phyloP scores from a whole-genome alignment of 139 green algal species.

The Monoraphidium neglectum region DNA sequence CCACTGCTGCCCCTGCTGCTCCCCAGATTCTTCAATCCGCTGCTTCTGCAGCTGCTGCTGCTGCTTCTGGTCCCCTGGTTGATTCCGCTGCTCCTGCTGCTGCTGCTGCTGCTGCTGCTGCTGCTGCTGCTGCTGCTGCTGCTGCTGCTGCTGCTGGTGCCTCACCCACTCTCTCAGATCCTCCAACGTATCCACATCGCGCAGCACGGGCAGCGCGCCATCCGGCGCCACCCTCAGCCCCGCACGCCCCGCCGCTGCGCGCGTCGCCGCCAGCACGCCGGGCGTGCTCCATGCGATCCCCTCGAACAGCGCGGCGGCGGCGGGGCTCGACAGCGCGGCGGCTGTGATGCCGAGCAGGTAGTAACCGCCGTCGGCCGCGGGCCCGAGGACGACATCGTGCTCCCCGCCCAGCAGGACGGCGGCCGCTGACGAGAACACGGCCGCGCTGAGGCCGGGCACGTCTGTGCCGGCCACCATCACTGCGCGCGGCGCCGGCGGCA shows the following conservation, averaged over 20 bases:
- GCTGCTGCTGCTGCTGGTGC: not conserved
- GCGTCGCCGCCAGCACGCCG: constrained; percentile 37
- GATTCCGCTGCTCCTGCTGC: not conserved
- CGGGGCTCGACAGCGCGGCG: constrained; percentile 10
- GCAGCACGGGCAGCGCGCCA: constrained; percentile 38
- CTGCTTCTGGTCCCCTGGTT: not conserved
- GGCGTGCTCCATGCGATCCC: constrained; percentile 59
- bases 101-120: not conserved
- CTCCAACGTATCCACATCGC: constrained; percentile 55
- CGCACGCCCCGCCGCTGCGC: constrained; percentile 16
- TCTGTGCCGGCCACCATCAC: constrained; percentile 53
- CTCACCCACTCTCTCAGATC: constrained; percentile 46
- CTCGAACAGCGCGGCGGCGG: constrained; percentile 34
- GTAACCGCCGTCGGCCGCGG: constrained; percentile 69
- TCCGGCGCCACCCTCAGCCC: constrained; percentile 40
- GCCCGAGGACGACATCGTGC: constrained; percentile 62
- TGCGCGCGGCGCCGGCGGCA: not conserved
- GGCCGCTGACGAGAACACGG: constrained; percentile 28
- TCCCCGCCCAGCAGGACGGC: constrained; percentile 1
- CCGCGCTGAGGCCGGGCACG: constrained; percentile 58
- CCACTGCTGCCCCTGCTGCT: too few species aligned
- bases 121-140: not conserved
- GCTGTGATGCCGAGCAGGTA: constrained; percentile 65
- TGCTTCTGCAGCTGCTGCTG: too few species aligned
- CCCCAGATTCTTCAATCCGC: too few species aligned